These are phyloP conservation scores for Pseudohyphozyma bogoriensis DNA, from an alignment of 768 basidiomycete species.

Conservation along the genomic window DNA sequence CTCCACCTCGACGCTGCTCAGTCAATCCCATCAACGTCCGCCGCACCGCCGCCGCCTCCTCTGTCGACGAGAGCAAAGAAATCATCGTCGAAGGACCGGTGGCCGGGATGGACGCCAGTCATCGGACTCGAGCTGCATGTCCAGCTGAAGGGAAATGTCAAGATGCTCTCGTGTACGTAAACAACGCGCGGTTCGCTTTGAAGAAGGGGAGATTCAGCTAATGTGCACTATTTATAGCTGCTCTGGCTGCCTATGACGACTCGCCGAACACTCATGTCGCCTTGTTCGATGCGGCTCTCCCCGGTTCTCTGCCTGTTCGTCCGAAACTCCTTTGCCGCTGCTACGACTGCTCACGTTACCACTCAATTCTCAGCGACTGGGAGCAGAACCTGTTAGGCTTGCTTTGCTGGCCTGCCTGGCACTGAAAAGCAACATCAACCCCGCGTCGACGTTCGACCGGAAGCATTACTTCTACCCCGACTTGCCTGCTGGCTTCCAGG, in stretches of 20 bases:
- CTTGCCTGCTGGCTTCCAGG: constrained; percentile 88
- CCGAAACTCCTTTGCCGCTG: background rate
- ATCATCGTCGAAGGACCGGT: too few species aligned
- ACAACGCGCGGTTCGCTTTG: background rate
- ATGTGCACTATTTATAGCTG: constrained; percentile 35
- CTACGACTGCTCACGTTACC: constrained; percentile 6
- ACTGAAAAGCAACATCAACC: constrained; percentile 41
- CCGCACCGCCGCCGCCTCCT: too few species aligned
- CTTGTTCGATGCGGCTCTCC: constrained; percentile 76
- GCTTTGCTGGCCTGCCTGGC: constrained; percentile 74
- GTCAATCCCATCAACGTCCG: too few species aligned
- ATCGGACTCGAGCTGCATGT: constrained; percentile 94
- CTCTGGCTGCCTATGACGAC: constrained; percentile 46
- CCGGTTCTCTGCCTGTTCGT: constrained; percentile 81
- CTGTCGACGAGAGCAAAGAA: too few species aligned
- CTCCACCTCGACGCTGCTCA: too few species aligned
- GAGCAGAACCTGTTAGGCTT: constrained; percentile 50
- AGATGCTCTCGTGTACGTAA: constrained; percentile 72
- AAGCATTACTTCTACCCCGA: constrained; percentile 99
- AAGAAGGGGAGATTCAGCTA: background rate
- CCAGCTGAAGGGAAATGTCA: constrained; percentile 74
- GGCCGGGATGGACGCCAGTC: constrained; percentile 66
- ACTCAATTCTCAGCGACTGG: constrained; percentile 44
- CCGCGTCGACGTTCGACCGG: constrained; percentile 62
- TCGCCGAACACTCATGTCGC: constrained; percentile 64